Evolutionary conservation across 2,329 filamentous ascomycete species (phyloP).

Genomic region (Xylariaceae sp.): DNA sequence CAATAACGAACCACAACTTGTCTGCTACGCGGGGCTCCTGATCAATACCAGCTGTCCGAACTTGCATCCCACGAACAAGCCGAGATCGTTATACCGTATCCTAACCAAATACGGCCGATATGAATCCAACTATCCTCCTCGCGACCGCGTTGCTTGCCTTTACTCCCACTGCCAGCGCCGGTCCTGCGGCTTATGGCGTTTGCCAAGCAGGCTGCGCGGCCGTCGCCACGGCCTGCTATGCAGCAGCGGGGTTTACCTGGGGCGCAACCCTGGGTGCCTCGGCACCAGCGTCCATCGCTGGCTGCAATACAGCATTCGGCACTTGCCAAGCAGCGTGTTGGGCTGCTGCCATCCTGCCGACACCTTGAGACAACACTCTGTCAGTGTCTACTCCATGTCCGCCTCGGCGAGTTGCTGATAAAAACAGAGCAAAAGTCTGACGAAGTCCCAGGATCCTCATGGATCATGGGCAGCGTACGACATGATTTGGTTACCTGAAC

Average conservation of each 20-base stretch:
- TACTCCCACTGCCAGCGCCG: slow-evolving; percentile 5
- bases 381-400: too few species aligned
- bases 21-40: too few species aligned
- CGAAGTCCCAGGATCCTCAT: too few species aligned
- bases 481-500: too few species aligned
- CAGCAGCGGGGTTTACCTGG: too few species aligned
- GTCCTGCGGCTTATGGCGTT: slow-evolving; percentile 12
- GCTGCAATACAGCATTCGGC: slow-evolving; percentile 15
- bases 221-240: not conserved
- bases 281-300: slow-evolving; percentile 5
- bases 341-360: slow-evolving; percentile 3
- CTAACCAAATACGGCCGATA: not conserved
- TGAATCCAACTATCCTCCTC: slow-evolving; percentile 4
- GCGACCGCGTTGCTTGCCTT: not conserved
- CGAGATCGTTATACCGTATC: not conserved
- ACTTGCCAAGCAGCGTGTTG: slow-evolving; percentile 15
- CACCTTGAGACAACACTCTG: slow-evolving; percentile 1
- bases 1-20: too few species aligned
- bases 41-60: too few species aligned
- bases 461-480: too few species aligned
- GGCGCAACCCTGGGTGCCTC: too few species aligned
- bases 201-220: slow-evolving; percentile 16
- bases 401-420: too few species aligned
- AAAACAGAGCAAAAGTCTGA: too few species aligned
- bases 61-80: too few species aligned